These are phyloP conservation scores for Zymoseptoria tritici DNA, from an alignment of 2,329 filamentous ascomycete species.

Conservation along the genomic window DNA sequence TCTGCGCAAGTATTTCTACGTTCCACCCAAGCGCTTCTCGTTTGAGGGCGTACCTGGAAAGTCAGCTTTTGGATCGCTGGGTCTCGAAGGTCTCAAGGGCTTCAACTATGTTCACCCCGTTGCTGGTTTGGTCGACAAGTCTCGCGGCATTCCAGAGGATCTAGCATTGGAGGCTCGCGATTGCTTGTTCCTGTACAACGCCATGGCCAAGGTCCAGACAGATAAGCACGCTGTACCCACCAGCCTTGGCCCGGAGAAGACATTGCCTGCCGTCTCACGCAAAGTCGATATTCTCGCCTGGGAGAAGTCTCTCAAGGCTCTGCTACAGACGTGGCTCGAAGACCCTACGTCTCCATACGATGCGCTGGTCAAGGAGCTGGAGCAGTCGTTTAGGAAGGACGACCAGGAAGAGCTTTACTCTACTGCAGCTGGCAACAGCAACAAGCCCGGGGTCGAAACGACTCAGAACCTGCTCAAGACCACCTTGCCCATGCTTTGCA, in stretches of 20 bases:
- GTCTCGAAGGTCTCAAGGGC: conserved; percentile 41
- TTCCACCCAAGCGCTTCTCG: conserved; percentile 40
- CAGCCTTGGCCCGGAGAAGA: conserved; percentile 43
- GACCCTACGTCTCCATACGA: conserved; percentile 48
- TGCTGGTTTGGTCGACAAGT: conserved; percentile 53
- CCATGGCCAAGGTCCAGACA: conserved; percentile 54
- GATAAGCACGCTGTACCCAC: conserved; percentile 37
- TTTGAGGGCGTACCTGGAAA: conserved; percentile 48
- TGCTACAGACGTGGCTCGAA: conserved; percentile 55
- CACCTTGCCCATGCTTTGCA: conserved; percentile 51
- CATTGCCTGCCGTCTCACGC: conserved; percentile 48
- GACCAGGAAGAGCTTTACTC: conserved; percentile 19
- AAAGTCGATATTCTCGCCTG: conserved; percentile 62
- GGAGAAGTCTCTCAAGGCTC: conserved; percentile 53
- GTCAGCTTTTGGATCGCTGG: conserved; percentile 36
- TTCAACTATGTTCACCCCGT: conserved; percentile 62
- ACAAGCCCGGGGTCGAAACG: conserved; percentile 6
- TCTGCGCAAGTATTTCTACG: conserved; percentile 65
- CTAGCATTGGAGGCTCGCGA: conserved; percentile 64
- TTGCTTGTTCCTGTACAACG: conserved; percentile 58
- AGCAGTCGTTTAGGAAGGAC: conserved; percentile 21
- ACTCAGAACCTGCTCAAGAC: conserved; percentile 32
- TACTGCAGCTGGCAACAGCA: conserved; percentile 10
- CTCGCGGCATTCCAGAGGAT: conserved; percentile 59
- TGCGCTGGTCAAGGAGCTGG: conserved; percentile 44